Percentiles rank a stretch among this genome's conserved stretches.
Conservation (phyloP, 2,329 filamentous ascomycete species). For the Claviceps sp. region DNA sequence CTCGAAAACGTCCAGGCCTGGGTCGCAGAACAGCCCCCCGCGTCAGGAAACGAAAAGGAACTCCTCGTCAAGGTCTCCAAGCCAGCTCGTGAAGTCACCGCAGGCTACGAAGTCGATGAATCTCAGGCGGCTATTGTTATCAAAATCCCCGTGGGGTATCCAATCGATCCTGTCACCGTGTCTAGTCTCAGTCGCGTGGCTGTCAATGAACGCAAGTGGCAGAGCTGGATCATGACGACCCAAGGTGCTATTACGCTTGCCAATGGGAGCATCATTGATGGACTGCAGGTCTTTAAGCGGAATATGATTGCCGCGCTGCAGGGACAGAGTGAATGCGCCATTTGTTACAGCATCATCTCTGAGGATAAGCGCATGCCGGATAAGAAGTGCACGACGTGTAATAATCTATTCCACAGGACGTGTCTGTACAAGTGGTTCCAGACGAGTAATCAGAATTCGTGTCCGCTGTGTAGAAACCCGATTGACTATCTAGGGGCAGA, state of each 20-base stretch:
- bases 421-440: constrained; percentile 98
- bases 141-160: constrained; percentile 66
- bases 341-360: constrained; percentile 91
- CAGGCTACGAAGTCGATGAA: constrained; percentile 80
- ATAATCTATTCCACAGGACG: constrained; percentile 78
- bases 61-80: constrained; percentile 57
- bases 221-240: constrained; percentile 75
- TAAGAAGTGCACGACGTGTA: constrained; percentile 84
- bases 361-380: constrained; percentile 80
- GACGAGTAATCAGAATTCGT: constrained; percentile 80
- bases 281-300: constrained; percentile 68
- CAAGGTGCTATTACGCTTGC: constrained; percentile 90
- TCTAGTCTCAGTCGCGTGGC: constrained; percentile 69
- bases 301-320: constrained; percentile 83
- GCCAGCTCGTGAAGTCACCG: constrained; percentile 61
- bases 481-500: constrained; percentile 48
- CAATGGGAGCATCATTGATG: constrained; percentile 79
- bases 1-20: constrained; percentile 57
- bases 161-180: constrained; percentile 66
- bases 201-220: constrained; percentile 84
- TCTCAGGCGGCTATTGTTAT: constrained; percentile 73
- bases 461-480: constrained; percentile 81
- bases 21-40: constrained; percentile 39
- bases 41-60: constrained; percentile 38
- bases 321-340: constrained; percentile 88